phyloP scores from a whole-genome alignment of 225 moss, liverwort and hornwort genomes.

The Lunularia cruciata region DNA sequence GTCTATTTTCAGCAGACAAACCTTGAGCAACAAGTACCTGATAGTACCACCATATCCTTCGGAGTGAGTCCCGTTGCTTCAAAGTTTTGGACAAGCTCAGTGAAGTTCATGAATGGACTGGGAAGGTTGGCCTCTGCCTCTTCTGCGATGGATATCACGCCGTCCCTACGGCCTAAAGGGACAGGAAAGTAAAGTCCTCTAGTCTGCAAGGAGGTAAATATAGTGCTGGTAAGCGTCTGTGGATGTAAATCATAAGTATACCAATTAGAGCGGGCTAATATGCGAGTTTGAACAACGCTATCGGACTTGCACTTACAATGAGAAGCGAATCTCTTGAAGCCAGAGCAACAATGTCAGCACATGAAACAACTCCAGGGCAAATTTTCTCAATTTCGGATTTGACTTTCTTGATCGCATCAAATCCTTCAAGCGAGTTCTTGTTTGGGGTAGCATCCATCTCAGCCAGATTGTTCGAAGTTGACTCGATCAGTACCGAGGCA shows the following conservation, averaged over 20 bases:
- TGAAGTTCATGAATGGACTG: slow-evolving; percentile 37
- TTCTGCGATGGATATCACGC: slow-evolving; percentile 43
- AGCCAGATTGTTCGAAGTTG: slow-evolving; percentile 18
- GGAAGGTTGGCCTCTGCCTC: slow-evolving; percentile 48
- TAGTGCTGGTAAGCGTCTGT: too few species aligned
- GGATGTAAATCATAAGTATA: too few species aligned
- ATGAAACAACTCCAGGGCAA: slow-evolving; percentile 45
- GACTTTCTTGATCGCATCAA: slow-evolving; percentile 21
- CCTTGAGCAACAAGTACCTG: slow-evolving; percentile 36
- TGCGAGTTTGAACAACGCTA: too few species aligned
- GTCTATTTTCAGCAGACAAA: too few species aligned
- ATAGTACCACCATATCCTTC: slow-evolving; percentile 52
- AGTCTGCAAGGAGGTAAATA: too few species aligned
- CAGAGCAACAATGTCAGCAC: slow-evolving; percentile 48
- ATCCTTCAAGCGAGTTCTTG: background rate
- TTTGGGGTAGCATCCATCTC: slow-evolving; percentile 11
- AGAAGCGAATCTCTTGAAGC: slow-evolving; percentile 6
- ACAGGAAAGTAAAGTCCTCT: slow-evolving; percentile 41
- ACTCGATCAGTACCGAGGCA: slow-evolving; percentile 38
- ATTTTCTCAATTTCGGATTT: slow-evolving; percentile 45
- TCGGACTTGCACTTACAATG: background rate
- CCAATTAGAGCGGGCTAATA: too few species aligned
- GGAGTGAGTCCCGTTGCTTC: slow-evolving; percentile 50
- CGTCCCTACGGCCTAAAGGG: slow-evolving; percentile 70
- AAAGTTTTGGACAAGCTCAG: slow-evolving; percentile 48